Evolutionary conservation across 352 stramenopile species (phyloP).

Genomic region (Globisporangium rhizosaccharum): DNA sequence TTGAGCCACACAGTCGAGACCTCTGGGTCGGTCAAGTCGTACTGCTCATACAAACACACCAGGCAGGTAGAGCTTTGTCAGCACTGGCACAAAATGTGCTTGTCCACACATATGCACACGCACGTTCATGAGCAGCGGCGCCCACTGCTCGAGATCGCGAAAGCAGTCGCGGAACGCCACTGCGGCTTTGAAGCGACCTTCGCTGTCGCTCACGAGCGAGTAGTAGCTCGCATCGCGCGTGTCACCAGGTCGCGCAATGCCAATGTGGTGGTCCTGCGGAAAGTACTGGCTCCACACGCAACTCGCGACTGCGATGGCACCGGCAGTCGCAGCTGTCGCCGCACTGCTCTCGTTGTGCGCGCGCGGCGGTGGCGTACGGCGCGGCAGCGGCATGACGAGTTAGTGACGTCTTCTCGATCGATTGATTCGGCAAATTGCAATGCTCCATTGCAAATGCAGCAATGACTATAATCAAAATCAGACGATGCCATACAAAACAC

Average conservation of each 20-base stretch:
- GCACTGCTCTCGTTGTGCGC: not conserved
- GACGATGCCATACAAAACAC: too few relatives aligned
- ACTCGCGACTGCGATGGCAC: conserved; percentile 32
- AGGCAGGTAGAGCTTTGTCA: not conserved
- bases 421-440: conserved; percentile 1
- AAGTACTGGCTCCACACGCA: conserved; percentile 80
- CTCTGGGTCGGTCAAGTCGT: conserved; percentile 43
- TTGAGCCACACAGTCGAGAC: conserved; percentile 46
- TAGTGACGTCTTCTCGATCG: not conserved
- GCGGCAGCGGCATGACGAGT: conserved; percentile 12
- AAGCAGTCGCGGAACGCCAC: conserved; percentile 59
- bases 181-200: conserved; percentile 51
- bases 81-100: not conserved
- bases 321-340: not conserved
- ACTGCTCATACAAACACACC: conserved; percentile 16
- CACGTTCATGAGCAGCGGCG: conserved; percentile 28
- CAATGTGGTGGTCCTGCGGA: conserved; percentile 55
- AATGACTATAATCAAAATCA: not conserved
- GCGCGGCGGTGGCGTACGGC: conserved; percentile 5
- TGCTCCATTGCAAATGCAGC: not conserved
- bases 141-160: conserved; percentile 41
- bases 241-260: conserved; percentile 29
- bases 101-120: not conserved
- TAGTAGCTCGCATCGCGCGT: conserved; percentile 40
- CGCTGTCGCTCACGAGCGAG: conserved; percentile 38